These are phyloP conservation scores for Auricularia heimuer DNA, from an alignment of 768 basidiomycete species.

Conservation along the genomic window DNA sequence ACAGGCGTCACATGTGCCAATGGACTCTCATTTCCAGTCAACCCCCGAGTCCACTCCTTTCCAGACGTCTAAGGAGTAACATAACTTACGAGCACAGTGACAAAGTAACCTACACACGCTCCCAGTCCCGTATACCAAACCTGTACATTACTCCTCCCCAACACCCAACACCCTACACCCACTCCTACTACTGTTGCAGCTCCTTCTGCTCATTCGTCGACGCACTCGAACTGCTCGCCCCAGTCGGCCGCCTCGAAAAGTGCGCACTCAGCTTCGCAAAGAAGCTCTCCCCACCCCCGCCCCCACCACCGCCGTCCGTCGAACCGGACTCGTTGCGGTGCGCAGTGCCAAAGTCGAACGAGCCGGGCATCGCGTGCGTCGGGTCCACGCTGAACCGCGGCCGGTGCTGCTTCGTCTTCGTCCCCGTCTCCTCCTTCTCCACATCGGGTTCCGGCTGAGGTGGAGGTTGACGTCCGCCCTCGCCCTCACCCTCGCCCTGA, in stretches of 20 bases:
- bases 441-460: not conserved
- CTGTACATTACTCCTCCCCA: too few species aligned
- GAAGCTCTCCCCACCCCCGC: not conserved
- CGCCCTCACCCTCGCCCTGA: not conserved
- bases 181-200: too few species aligned
- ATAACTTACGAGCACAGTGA: too few species aligned
- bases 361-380: conserved; percentile 8
- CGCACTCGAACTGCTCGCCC: too few species aligned
- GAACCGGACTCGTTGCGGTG: not conserved
- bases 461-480: not conserved
- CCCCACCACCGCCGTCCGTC: not conserved
- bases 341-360: conserved; percentile 8
- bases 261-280: not conserved
- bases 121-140: too few species aligned
- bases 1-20: too few species aligned
- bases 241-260: not conserved
- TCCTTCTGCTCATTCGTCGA: too few species aligned
- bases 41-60: too few species aligned
- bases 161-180: too few species aligned
- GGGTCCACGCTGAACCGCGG: not conserved
- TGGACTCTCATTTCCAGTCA: too few species aligned
- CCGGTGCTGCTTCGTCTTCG: not conserved
- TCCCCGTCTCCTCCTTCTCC: not conserved
- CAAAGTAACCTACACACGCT: too few species aligned
- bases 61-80: too few species aligned